Conservation (phyloP, 139 green algal species). For the Micractinium conductrix region DNA sequence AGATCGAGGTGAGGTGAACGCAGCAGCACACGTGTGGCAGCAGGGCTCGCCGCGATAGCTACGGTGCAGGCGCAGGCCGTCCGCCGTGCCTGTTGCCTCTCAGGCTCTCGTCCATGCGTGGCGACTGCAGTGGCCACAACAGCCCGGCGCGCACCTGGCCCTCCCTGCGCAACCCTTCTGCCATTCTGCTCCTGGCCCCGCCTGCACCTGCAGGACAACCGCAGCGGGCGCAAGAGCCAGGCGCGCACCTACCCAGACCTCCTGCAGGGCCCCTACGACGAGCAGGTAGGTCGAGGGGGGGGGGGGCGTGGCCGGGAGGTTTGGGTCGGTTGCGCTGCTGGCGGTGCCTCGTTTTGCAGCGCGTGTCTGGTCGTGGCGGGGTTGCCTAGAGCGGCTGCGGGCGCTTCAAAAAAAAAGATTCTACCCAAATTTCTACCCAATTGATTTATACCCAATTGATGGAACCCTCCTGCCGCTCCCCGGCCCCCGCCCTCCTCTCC, state of each 20-base stretch:
- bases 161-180: background rate
- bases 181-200: background rate
- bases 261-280: slow-evolving; percentile 90
- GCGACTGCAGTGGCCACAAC: background rate
- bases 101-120: background rate
- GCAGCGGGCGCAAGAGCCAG: slow-evolving; percentile 75
- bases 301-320: too few relatives aligned
- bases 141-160: background rate
- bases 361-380: too few relatives aligned
- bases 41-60: background rate
- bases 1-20: slow-evolving; percentile 52
- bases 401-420: too few relatives aligned
- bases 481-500: background rate
- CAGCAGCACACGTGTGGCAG: background rate
- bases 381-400: too few relatives aligned
- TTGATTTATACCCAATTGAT: too few relatives aligned
- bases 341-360: too few relatives aligned
- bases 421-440: background rate
- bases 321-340: too few relatives aligned
- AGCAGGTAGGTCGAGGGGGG: slow-evolving; percentile 46
- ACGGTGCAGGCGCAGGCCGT: background rate
- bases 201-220: slow-evolving; percentile 72
- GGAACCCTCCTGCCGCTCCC: background rate
- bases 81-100: background rate
- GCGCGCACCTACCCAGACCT: slow-evolving; percentile 94